phyloP scores from a whole-genome alignment of 140 eudicot genomes.

The Anethum foeniculum region DNA sequence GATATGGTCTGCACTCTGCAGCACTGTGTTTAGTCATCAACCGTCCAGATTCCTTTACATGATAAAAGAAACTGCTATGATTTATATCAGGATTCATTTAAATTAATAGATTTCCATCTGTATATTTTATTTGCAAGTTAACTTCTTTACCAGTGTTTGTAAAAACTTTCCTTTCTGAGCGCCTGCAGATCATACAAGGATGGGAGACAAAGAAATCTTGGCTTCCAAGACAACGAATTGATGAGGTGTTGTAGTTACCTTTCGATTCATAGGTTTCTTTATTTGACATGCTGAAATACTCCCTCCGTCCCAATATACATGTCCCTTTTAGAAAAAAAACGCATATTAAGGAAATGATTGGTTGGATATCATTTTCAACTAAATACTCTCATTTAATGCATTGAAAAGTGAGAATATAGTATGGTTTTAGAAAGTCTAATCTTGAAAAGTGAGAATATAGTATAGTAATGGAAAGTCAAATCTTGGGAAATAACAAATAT shows the following conservation, averaged over 20 bases:
- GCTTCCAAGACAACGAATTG: constrained; percentile 72
- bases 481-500: no score
- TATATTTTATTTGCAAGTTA: neutral
- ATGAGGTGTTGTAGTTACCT: constrained; percentile 45
- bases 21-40: neutral
- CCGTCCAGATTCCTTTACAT: neutral
- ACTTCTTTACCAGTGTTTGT: constrained; percentile 3
- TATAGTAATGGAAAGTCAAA: no score
- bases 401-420: no score
- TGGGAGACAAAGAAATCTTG: constrained; percentile 90
- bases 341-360: no score
- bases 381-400: no score
- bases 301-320: no score
- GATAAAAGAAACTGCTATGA: neutral
- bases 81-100: neutral
- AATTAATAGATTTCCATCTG: neutral
- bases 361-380: no score
- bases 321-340: no score
- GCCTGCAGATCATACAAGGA: constrained; percentile 62
- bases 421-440: no score
- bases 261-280: constrained; percentile 2
- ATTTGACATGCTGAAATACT: neutral
- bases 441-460: no score
- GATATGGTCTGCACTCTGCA: neutral
- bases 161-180: neutral